Evolutionary conservation across 352 stramenopile genomes (phyloP).

Genomic region (Globisporangium barbulae): DNA sequence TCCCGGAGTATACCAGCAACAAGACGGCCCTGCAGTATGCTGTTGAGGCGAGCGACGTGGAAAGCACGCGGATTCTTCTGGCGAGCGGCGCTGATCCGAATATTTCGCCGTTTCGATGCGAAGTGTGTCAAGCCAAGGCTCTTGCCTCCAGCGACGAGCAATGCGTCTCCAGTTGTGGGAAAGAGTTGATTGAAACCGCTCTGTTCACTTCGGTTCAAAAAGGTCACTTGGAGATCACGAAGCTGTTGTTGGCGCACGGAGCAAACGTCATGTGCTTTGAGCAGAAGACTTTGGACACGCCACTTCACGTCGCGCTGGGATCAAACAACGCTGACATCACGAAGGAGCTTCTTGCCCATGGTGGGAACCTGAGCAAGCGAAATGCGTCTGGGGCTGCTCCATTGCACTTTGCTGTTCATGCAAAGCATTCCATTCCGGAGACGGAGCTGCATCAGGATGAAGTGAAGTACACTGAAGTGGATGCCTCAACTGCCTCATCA

Average conservation of each 20-base stretch:
- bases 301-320: conserved; percentile 44
- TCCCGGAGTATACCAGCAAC: conserved; percentile 37
- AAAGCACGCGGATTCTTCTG: conserved; percentile 37
- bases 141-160: conserved; percentile 9
- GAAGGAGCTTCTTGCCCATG: conserved; percentile 37
- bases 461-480: conserved; percentile 40
- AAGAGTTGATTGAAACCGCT: conserved; percentile 40
- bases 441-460: conserved; percentile 53
- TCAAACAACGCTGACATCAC: conserved; percentile 43
- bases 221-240: conserved; percentile 28
- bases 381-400: conserved; percentile 37
- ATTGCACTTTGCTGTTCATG: conserved; percentile 45
- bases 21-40: conserved; percentile 64
- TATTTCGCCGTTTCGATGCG: conserved; percentile 43
- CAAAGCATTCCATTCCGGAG: conserved; percentile 42
- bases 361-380: conserved; percentile 38
- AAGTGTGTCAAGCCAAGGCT: conserved; percentile 23
- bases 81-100: conserved; percentile 44
- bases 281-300: conserved; percentile 34
- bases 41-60: conserved; percentile 38
- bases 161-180: conserved; percentile 35
- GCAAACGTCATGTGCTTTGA: conserved; percentile 40
- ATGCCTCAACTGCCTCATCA: background rate
- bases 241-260: conserved; percentile 38
- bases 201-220: conserved; percentile 41